Base-by-base conservation (phyloP, 2,329 filamentous ascomycete genomes). In the Beauveria sp. region DNA sequence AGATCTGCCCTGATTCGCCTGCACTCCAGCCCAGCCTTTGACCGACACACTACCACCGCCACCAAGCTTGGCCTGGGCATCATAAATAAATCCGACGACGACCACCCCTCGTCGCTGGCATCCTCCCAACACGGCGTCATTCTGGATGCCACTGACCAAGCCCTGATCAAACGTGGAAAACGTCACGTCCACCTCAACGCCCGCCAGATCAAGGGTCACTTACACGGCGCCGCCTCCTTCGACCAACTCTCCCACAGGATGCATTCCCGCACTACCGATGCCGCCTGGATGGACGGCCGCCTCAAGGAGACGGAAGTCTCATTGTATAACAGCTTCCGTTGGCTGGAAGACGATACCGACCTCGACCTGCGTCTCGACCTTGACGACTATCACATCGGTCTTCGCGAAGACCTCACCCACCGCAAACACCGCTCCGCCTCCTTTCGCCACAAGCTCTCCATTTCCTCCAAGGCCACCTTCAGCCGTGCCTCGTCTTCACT, bases 321-420 rank as follows among this genome's bases (percentile, higher is more conserved):
- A 1, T 77, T 89, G 62, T 83, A 85, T 55, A 85, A 91, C 64
- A 87, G 81, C 69, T 88, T 91, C 66, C 81, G 86, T 54, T 91
- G 88, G 88, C 76, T 91, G 28, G 88, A 92, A 34, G 87, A 90
- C 62, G 86, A 90, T 59, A 83, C 87, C 20, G 83, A 89, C 58
- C 76, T 93, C 38, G 88, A 93, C 67, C 73, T 88, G 26, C 79
- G 83, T 50, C 79, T 93, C 43, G 81, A 80, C 43, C 74, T 91
- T 38, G 87, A 91, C 69, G 86, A 90, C 69, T 89, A 90, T 68
- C 87, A 89, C 69, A 77, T 82, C 51, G 87, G 87, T 67, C 75
- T 86, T 40, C 79, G 84, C 43, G 80, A 82, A 38, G 24, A 70
- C 79, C 6, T 76, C 81, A 67, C 72, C 65, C 72, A 76, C 55